phyloP scores from a whole-genome alignment of 2,329 filamentous ascomycete genomes.

The Cladophialophora exuberans region DNA sequence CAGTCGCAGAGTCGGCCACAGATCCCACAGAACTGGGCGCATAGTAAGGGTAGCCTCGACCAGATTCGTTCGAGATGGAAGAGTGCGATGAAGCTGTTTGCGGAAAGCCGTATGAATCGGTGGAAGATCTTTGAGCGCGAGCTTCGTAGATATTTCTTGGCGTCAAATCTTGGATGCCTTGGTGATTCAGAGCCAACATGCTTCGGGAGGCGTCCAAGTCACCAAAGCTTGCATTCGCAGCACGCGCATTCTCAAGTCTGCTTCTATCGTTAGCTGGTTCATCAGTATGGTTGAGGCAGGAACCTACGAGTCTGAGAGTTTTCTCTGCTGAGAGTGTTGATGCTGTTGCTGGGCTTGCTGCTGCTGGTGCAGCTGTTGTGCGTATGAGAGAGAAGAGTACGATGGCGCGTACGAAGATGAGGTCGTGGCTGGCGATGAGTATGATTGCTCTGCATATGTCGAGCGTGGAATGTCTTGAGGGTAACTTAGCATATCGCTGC shows the following conservation, averaged over 20 bases:
- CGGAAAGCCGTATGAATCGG: conserved; percentile 90
- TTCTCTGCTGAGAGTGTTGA: conserved; percentile 65
- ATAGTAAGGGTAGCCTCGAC: conserved; percentile 81
- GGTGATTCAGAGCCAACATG: conserved; percentile 91
- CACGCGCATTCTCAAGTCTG: conserved; percentile 39
- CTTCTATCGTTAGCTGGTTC: conserved; percentile 6
- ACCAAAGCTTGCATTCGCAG: conserved; percentile 73
- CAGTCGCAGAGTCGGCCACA: conserved; percentile 67
- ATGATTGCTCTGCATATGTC: conserved; percentile 72
- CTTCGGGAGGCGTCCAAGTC: conserved; percentile 92
- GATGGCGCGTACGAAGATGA: conserved; percentile 70
- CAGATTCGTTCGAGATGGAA: conserved; percentile 91
- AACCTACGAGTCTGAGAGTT: conserved; percentile 85
- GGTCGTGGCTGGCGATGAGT: conserved; percentile 68
- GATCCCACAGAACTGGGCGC: conserved; percentile 69
- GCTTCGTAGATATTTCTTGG: conserved; percentile 86
- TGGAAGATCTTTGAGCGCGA: conserved; percentile 68
- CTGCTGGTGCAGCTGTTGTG: conserved; percentile 59
- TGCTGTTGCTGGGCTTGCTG: conserved; percentile 57
- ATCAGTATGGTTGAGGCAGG: conserved; percentile 40
- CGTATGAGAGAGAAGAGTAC: conserved; percentile 78
- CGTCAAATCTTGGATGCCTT: conserved; percentile 64
- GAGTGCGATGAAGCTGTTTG: conserved; percentile 82
- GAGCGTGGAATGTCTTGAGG: conserved; percentile 79
- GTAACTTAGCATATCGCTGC: conserved; percentile 69